phyloP scores from a whole-genome alignment of 768 basidiomycete genomes.

The Russula emetica region DNA sequence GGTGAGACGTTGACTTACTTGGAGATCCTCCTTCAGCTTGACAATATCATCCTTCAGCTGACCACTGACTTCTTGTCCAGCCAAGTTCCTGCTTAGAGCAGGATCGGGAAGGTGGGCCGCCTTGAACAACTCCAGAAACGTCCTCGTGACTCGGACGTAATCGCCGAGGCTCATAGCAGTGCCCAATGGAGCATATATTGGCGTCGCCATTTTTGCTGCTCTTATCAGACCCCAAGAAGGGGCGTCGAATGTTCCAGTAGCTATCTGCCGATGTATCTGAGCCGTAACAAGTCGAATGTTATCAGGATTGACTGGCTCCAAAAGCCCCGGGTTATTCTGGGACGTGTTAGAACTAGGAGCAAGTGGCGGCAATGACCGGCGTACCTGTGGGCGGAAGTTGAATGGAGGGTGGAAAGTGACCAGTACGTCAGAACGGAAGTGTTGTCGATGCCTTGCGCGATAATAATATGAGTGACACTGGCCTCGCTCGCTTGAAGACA shows the following conservation, averaged over 20 bases:
- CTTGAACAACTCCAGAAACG: conserved; percentile 77
- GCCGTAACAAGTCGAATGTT: conserved; percentile 58
- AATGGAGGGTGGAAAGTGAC: conserved; percentile 76
- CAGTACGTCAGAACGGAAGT: conserved; percentile 84
- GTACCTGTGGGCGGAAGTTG: conserved; percentile 58
- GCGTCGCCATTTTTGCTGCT: conserved; percentile 67
- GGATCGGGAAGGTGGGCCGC: conserved; percentile 31
- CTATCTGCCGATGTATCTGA: conserved; percentile 62
- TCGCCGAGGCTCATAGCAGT: conserved; percentile 82
- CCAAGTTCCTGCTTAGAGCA: conserved; percentile 28
- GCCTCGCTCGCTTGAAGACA: not conserved
- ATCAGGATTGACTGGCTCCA: conserved; percentile 60
- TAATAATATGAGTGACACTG: conserved; percentile 17
- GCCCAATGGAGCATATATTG: conserved; percentile 85
- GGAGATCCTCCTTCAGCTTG: conserved; percentile 47
- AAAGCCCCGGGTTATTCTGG: conserved; percentile 66
- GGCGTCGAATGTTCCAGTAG: conserved; percentile 74
- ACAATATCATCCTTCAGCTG: conserved; percentile 28
- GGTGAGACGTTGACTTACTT: conserved; percentile 40
- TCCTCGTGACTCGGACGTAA: conserved; percentile 68
- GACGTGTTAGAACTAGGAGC: not conserved
- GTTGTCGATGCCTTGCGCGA: conserved; percentile 64
- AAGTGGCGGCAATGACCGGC: not conserved
- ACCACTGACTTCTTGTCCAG: conserved; percentile 27
- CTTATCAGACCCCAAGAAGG: conserved; percentile 81